These are phyloP conservation scores for Beta lomatogona DNA, from an alignment of 179 eudicot genomes.

Conservation along the genomic window DNA sequence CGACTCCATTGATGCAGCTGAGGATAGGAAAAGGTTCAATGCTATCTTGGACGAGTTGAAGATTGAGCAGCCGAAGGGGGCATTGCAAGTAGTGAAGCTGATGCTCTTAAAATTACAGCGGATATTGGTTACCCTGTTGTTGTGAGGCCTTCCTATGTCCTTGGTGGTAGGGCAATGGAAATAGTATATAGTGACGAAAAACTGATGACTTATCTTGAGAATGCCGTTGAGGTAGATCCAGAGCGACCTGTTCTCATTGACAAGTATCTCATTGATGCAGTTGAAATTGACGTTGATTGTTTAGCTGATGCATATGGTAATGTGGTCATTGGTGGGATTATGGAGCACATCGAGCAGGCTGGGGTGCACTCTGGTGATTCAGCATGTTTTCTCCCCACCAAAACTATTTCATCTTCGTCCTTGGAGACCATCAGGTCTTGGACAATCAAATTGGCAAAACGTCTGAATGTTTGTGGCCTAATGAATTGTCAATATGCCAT, in stretches of 20 bases:
- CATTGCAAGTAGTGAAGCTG: slow-evolving; percentile 82
- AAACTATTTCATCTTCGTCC: slow-evolving; percentile 62
- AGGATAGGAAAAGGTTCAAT: slow-evolving; percentile 90
- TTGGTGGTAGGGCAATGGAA: slow-evolving; percentile 98
- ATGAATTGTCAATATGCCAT: slow-evolving; percentile 99
- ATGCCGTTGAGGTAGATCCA: slow-evolving; percentile 92
- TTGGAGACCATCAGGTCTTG: slow-evolving; percentile 80
- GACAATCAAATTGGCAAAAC: slow-evolving; percentile 81
- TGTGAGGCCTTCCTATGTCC: slow-evolving; percentile 91
- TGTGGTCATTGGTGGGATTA: slow-evolving; percentile 98
- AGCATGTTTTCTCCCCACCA: slow-evolving; percentile 89
- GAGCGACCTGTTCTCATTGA: slow-evolving; percentile 89
- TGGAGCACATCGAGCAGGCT: slow-evolving; percentile 99
- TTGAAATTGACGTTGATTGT: slow-evolving; percentile 91
- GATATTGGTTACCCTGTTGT: slow-evolving; percentile 94
- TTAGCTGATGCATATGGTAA: slow-evolving; percentile 82
- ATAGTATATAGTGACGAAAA: slow-evolving; percentile 92
- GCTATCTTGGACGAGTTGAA: slow-evolving; percentile 76
- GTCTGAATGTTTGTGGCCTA: slow-evolving; percentile 84
- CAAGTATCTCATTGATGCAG: slow-evolving; percentile 77
- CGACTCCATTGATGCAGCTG: slow-evolving; percentile 95
- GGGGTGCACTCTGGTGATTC: slow-evolving; percentile 99
- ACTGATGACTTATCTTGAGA: slow-evolving; percentile 69
- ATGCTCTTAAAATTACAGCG: slow-evolving; percentile 83
- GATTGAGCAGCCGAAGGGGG: slow-evolving; percentile 89